These are phyloP conservation scores for Dichotomocladium elegans DNA, from an alignment of 371 early-diverging fungal species.

Conservation along the genomic window DNA sequence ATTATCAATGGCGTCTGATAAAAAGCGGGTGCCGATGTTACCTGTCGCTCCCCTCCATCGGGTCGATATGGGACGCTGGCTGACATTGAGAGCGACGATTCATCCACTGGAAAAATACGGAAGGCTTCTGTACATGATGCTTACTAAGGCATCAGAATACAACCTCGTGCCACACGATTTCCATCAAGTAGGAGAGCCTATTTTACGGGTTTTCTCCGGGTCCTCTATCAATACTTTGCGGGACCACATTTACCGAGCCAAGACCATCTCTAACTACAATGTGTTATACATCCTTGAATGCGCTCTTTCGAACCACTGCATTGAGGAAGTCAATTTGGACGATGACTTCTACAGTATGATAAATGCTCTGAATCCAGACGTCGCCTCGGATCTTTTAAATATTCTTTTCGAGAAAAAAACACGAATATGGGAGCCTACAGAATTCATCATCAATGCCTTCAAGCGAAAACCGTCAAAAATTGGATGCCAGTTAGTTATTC, in stretches of 20 bases:
- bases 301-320: slow-evolving; percentile 26
- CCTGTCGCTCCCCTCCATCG: slow-evolving; percentile 9
- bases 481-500: slow-evolving; percentile 21
- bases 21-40: slow-evolving; percentile 6
- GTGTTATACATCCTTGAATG: slow-evolving; percentile 49
- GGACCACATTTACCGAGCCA: slow-evolving; percentile 21
- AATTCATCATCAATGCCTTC: slow-evolving; percentile 14
- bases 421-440: slow-evolving; percentile 36
- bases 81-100: slow-evolving; percentile 31
- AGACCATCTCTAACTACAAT: slow-evolving; percentile 20
- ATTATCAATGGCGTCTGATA: neutral
- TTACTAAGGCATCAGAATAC: slow-evolving; percentile 32
- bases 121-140: slow-evolving; percentile 13
- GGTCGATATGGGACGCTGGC: slow-evolving; percentile 33
- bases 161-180: slow-evolving; percentile 34
- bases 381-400: slow-evolving; percentile 35
- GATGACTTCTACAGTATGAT: slow-evolving; percentile 22
- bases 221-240: neutral
- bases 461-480: slow-evolving; percentile 15
- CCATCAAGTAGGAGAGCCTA: neutral
- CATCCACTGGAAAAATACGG: neutral
- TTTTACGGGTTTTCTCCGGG: neutral
- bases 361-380: slow-evolving; percentile 14
- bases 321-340: slow-evolving; percentile 43
- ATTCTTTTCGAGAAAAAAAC: slow-evolving; percentile 19